A percentile compares a stretch with the other conserved stretches of the same genome.
These are phyloP conservation scores for Neolecta irregularis DNA, from an alignment of 1,139 yeast genomes.

Conservation along the genomic window DNA sequence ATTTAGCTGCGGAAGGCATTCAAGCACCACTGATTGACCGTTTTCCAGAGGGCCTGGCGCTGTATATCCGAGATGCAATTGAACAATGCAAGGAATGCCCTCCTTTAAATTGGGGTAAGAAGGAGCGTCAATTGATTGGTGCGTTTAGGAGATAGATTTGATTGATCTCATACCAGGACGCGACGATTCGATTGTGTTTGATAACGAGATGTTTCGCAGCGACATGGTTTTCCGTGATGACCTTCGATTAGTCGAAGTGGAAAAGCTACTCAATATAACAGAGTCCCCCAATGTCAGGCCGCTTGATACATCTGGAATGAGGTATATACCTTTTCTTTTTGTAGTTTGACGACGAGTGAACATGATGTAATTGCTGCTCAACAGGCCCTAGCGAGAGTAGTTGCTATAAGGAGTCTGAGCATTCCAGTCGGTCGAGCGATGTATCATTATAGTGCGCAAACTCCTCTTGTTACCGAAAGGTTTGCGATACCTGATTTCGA, in stretches of 20 bases:
- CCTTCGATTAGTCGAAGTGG: slow-evolving; percentile 63
- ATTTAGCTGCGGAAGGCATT: slow-evolving; percentile 43
- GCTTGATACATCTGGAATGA: slow-evolving; percentile 15
- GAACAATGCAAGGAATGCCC: slow-evolving; percentile 43
- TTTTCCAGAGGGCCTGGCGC: slow-evolving; percentile 53
- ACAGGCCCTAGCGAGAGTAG: slow-evolving; percentile 46
- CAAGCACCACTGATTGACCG: slow-evolving; percentile 43
- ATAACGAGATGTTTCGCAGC: slow-evolving; percentile 12
- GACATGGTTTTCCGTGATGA: slow-evolving; percentile 47
- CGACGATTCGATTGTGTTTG: slow-evolving; percentile 38
- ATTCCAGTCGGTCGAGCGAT: slow-evolving; percentile 70
- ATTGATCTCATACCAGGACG: slow-evolving; percentile 22
- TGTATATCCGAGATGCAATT: slow-evolving; percentile 39
- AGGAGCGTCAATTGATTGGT: slow-evolving; percentile 46
- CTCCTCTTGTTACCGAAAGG: slow-evolving; percentile 71
- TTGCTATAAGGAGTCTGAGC: slow-evolving; percentile 58
- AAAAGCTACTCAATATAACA: slow-evolving; percentile 55
- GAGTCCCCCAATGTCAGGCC: slow-evolving; percentile 32
- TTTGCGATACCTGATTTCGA: slow-evolving; percentile 68
- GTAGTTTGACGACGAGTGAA: slow-evolving; percentile 34
- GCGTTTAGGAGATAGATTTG: slow-evolving; percentile 1
- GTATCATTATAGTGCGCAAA: slow-evolving; percentile 49
- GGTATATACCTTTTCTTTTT: slow-evolving; percentile 20
- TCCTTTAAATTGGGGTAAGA: slow-evolving; percentile 21
- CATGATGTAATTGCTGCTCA: slow-evolving; percentile 44